Evolutionary conservation across 2,329 filamentous ascomycete species (phyloP), one percentile per base, ranked within the genome.

Genomic region (Penicillium hordei): DNA sequence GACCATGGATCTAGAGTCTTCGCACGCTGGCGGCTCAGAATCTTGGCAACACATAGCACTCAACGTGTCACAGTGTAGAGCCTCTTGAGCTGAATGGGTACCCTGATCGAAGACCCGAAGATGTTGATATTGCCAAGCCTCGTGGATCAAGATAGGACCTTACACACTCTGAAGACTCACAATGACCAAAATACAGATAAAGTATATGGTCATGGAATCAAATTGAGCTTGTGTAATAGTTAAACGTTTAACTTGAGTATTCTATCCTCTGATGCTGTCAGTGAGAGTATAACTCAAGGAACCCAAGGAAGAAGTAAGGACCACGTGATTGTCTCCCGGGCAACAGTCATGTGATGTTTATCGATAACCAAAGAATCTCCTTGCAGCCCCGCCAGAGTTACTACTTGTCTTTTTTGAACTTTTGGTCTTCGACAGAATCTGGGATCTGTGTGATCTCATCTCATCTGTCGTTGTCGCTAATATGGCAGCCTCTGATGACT

Each of bases 401-500:
- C 13, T 34, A 27, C 12, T 52, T 54, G 31, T 43, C 15, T 29
- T 29, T 31, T 44, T 42, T 19, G 40, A 50, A 38, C 27, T 38
- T 48, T 40, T 29, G 39, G 33, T 48, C 31, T 19, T 40, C 23
- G 34, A 34, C 36, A 6, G 23, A 34, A 43, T 36, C 13, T 17
- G 52, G 13, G 52, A 42, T 51, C 34, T 50, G 36, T 43, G 34
- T 25, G 52, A 31, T 55, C 46, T 51, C 46, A 40, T 27, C 46
- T 55, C 25, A 45, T 48, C 48, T 38, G 44, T 43, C 19, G 15
- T 7, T 9, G 27, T 52, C 12, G 29, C 50, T 52, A 56, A 59
- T 42, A 56, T 79, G 76, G 70, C 75, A 67, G 69, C 64, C 58
- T 67, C 73, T 43, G 72, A 77, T 40, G 78, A 80, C 61, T 69